Evolutionary conservation across 2,329 filamentous ascomycete species (phyloP), one percentile per base, ranked within the genome.

Genomic region (Ophiobolus disseminans): DNA sequence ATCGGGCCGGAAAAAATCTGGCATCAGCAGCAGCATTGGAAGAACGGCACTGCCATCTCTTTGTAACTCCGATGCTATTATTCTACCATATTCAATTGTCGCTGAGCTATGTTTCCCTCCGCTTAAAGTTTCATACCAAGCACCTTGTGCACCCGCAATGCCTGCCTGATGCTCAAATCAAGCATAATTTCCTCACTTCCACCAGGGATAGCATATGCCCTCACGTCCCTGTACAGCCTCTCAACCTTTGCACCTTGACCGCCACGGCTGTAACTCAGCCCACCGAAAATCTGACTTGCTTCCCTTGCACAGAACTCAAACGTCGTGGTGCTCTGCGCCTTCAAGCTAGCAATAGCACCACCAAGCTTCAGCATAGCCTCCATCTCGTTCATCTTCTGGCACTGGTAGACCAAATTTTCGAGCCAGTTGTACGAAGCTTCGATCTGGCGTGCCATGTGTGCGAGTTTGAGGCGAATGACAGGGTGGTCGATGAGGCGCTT

Each of bases 101-200:
- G n/a, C n/a, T n/a, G n/a, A n/a, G n/a, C n/a, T n/a, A 11, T n/a
- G 20, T 22, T 6, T 9, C 16, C 10, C 5, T 8, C n/a, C 4
- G 32, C 13, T 22, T 40, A 46, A 8, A 46, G 16, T 36, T 46
- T 46, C 43, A 46, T 46, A 14, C 43, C 43, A 4, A 46, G 11
- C 16, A 46, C 43, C 21, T 46, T 40, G 43, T 46, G 43, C 21
- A 46, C 43, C 3, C 43, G 43, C 35, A 96, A 73, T 55, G 87
- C 89, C 81, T 97, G 92, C 63, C 93, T 83, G 74, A 99, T 96
- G 76, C 90, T 96, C 68, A 99, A 76, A 74, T 99, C 94, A 60
- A 97, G 79, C 94, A 99, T 99, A 60, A 99, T 99, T 82, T 99
- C 94, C 79, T 99, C 93, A 60, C 86, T 91, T 19, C 94, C 94